Percentiles rank a stretch among this genome's conserved stretches.
phyloP scores from a whole-genome alignment of 1,139 yeast genomes.

The Candida tropicalis region DNA sequence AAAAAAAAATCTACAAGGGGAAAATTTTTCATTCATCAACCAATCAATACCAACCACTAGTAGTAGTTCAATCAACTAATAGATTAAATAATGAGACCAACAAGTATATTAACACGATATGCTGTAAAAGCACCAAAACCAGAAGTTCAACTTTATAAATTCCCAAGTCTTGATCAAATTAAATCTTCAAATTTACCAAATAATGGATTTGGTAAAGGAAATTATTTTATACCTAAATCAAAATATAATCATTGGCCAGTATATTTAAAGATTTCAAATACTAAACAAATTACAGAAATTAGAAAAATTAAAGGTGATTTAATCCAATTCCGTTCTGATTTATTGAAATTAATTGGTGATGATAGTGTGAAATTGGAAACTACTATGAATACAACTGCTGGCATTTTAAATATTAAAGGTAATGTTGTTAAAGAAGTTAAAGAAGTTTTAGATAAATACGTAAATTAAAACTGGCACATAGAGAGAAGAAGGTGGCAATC shows the following conservation, averaged over 20 bases:
- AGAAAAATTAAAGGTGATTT: conserved; percentile 67
- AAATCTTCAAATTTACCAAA: conserved; percentile 20
- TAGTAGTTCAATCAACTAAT: conserved; percentile 17
- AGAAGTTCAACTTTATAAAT: conserved; percentile 6
- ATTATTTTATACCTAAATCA: conserved; percentile 57
- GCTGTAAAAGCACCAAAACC: conserved; percentile 10
- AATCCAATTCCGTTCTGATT: conserved; percentile 57
- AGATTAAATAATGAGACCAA: conserved; percentile 25
- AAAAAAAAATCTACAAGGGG: no score
- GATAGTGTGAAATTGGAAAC: conserved; percentile 31
- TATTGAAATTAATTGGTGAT: conserved; percentile 48
- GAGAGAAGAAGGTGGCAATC: neutral
- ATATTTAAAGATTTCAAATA: conserved; percentile 58
- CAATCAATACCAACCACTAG: neutral
- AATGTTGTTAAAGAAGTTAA: conserved; percentile 51
- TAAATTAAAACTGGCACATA: conserved; percentile 9
- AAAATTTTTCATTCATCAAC: conserved; percentile 1
- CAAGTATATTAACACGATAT: conserved; percentile 7
- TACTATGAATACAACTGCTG: conserved; percentile 41
- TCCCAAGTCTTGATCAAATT: conserved; percentile 11
- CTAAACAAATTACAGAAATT: conserved; percentile 61
- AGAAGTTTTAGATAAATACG: conserved; percentile 29
- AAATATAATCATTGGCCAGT: conserved; percentile 69
- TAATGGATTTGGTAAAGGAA: conserved; percentile 44
- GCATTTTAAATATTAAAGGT: conserved; percentile 59